Evolutionary conservation across 768 basidiomycete species (phyloP), one percentile per base, ranked within the genome.

Genomic region (Mycena crocata): DNA sequence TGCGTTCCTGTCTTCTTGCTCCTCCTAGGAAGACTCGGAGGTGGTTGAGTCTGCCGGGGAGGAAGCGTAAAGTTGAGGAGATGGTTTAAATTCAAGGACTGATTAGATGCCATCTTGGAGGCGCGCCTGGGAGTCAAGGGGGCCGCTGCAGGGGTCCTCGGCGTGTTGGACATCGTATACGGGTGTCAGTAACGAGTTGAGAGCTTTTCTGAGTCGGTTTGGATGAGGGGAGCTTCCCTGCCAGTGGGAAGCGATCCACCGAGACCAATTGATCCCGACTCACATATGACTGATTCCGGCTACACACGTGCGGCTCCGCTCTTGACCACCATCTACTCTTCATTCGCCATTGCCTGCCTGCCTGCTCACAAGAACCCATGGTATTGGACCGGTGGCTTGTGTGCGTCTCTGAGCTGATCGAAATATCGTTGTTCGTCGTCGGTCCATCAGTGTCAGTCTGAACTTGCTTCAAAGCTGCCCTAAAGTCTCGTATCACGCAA

Each of bases 51-150:
- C 78, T 94, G 91, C 75, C 96, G 85, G 21, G 96, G 95, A 71
- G 97, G 96, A 30, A 98, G 84, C 7, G 92, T 90, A 80, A 99
- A 99, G 78, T 95, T 97, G 75, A 98, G 92, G 56, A 98, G 90
- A 82, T 97, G 91, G 75, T 94, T 93, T 75, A 84, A 75, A 63
- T 94, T 93, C 76, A 84, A 75, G 64, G 86, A 83, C 80, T 91
- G 89, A 68, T 83, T 82, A 26, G 89, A 83, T 42, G 88, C 83
- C 87, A 89, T 91, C 87, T 93, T 93, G 69, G 84, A 76, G 45
- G 85, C 76, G 74, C 90, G 89, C 79, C 89, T 89, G 67, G 86
- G 81, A 58, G 82, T 84, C 31, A 58, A 21, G 34, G 61, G 56
- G 24, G 61, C 42, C 45, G 79, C 71, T 55, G 81, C 72, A 64